Percentiles rank a stretch among this genome's conserved stretches.
Conservation (phyloP, 2,329 filamentous ascomycete genomes). For the Aspergillus sp. region DNA sequence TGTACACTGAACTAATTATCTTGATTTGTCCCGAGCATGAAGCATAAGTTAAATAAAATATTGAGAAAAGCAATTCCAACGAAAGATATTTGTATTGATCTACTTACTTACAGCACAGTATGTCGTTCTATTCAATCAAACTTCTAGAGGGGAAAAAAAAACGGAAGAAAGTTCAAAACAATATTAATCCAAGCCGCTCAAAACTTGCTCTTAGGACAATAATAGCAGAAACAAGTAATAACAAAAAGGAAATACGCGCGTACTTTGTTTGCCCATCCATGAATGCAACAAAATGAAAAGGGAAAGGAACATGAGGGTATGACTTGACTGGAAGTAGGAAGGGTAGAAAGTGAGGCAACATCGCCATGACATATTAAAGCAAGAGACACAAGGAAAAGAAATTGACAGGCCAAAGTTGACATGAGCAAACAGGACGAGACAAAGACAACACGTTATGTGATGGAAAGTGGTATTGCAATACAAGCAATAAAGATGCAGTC, state of each 20-base stretch:
- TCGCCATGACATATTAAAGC: slow-evolving; percentile 1
- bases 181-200: neutral
- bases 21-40: neutral
- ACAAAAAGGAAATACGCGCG: neutral
- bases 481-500: neutral
- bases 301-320: neutral
- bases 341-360: slow-evolving; percentile 1
- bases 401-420: slow-evolving; percentile 5
- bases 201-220: neutral
- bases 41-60: neutral
- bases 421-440: neutral
- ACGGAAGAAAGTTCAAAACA: neutral
- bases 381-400: slow-evolving; percentile 3
- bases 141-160: neutral
- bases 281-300: slow-evolving; percentile 7
- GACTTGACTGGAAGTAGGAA: slow-evolving; percentile 1
- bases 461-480: slow-evolving; percentile 1
- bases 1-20: too few species aligned
- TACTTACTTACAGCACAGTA: slow-evolving; percentile 1
- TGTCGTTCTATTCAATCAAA: neutral
- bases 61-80: neutral
- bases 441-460: slow-evolving; percentile 4
- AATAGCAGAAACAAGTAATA: neutral
- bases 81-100: neutral
- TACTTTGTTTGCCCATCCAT: slow-evolving; percentile 6